A percentile compares a stretch with the other conserved stretches of the same genome.
Conservation (phyloP, 2,329 filamentous ascomycete genomes). For the Paraphoma chrysanthemicola region DNA sequence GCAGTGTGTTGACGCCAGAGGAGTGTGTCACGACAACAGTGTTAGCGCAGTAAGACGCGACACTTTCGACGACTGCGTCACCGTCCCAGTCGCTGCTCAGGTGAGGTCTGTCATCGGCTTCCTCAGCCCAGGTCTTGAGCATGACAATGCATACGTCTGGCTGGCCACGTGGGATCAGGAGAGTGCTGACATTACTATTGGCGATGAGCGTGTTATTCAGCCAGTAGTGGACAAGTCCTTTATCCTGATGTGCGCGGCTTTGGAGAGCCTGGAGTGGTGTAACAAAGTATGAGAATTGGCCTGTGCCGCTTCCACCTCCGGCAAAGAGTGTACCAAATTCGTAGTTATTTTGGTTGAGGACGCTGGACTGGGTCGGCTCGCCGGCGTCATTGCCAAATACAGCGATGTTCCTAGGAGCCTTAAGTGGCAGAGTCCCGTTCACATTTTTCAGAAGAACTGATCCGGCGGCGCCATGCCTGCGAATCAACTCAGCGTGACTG, state of each 20-base stretch:
- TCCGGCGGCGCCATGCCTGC: constrained; percentile 50
- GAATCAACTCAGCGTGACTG: constrained; percentile 51
- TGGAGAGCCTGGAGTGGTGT: constrained; percentile 52
- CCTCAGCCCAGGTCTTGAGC: constrained; percentile 61
- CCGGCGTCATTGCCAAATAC: constrained; percentile 60
- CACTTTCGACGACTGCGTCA: constrained; percentile 51
- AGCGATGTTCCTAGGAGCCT: constrained; percentile 56
- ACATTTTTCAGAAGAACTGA: constrained; percentile 58
- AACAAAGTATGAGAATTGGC: constrained; percentile 50
- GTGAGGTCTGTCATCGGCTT: constrained; percentile 52
- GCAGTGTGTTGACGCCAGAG: constrained; percentile 51
- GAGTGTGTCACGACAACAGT: constrained; percentile 59
- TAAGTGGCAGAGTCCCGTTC: constrained; percentile 59
- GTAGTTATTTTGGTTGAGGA: constrained; percentile 44
- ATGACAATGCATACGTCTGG: constrained; percentile 64
- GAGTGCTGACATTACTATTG: constrained; percentile 31
- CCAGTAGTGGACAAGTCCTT: constrained; percentile 54
- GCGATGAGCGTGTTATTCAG: constrained; percentile 53
- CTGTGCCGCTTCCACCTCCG: constrained; percentile 53
- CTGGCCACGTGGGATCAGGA: constrained; percentile 39
- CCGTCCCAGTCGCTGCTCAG: constrained; percentile 53
- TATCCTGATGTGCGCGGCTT: constrained; percentile 31
- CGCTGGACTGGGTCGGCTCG: constrained; percentile 54
- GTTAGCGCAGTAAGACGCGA: constrained; percentile 57
- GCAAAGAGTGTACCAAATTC: constrained; percentile 52